Percentiles rank a stretch among this genome's conserved stretches.
Evolutionary conservation across 176 grass and related monocot genomes (phyloP).

Genomic region (Elymus sibiricus): DNA sequence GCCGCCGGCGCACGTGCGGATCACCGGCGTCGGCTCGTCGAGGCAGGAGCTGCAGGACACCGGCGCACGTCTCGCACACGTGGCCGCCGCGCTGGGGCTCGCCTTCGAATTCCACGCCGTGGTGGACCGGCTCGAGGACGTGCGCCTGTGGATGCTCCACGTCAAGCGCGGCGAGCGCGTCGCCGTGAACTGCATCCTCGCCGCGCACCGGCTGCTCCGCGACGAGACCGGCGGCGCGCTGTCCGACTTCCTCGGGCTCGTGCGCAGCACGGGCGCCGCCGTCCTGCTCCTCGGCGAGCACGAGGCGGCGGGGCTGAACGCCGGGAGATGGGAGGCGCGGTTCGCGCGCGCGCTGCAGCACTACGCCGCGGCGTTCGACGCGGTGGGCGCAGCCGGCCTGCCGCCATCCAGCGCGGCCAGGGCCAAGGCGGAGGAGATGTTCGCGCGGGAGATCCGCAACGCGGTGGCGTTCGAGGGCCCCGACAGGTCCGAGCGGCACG

Average conservation of each 20-base stretch:
- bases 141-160: slow-evolving; percentile 98
- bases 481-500: slow-evolving; percentile 70
- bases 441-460: slow-evolving; percentile 82
- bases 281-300: slow-evolving; percentile 80
- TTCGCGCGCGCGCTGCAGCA: slow-evolving; percentile 55
- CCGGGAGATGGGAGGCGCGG: slow-evolving; percentile 60
- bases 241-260: slow-evolving; percentile 62
- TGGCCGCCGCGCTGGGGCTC: slow-evolving; percentile 60
- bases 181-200: slow-evolving; percentile 72
- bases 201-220: slow-evolving; percentile 68
- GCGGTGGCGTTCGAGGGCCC: slow-evolving; percentile 71
- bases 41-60: slow-evolving; percentile 81
- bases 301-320: slow-evolving; percentile 53
- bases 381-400: slow-evolving; percentile 45
- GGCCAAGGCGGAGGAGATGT: slow-evolving; percentile 88
- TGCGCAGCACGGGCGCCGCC: slow-evolving; percentile 57
- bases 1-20: slow-evolving; percentile 66
- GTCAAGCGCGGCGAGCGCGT: slow-evolving; percentile 94
- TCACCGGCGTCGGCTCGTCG: slow-evolving; percentile 85
- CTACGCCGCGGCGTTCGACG: slow-evolving; percentile 77
- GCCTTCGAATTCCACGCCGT: slow-evolving; percentile 90
- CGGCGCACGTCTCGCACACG: slow-evolving; percentile 47
- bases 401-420: slow-evolving; percentile 39
- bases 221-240: slow-evolving; percentile 55
- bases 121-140: slow-evolving; percentile 86